A percentile compares a stretch with the other conserved stretches of the same genome.
phyloP scores from a whole-genome alignment of 1,284 basidiomycete genomes.

The Cryptococcus floricola region DNA sequence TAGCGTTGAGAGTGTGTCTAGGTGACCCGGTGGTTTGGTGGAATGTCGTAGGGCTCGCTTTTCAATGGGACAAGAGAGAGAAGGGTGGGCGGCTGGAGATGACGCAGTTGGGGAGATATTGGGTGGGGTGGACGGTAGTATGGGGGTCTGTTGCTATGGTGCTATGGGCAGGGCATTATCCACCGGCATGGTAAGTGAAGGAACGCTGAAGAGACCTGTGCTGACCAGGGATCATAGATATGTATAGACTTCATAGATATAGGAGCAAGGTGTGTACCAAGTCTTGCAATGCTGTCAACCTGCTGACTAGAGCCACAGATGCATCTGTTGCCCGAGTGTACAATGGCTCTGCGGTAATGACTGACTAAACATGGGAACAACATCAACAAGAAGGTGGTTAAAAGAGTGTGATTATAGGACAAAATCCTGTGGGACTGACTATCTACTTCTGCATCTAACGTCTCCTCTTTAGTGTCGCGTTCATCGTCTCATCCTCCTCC shows the following conservation, averaged over 20 bases:
- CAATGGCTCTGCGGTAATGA: not conserved
- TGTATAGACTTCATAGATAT: not conserved
- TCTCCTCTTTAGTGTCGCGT: not conserved
- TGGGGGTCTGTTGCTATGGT: constrained; percentile 73
- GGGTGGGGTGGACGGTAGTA: constrained; percentile 63
- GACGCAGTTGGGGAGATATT: constrained; percentile 9
- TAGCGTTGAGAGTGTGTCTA: constrained; percentile 73
- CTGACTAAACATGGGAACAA: not conserved
- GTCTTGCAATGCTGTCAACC: not conserved
- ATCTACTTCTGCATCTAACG: not conserved
- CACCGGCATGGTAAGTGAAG: constrained; percentile 67
- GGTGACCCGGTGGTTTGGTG: constrained; percentile 81
- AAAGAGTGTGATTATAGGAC: too few species aligned
- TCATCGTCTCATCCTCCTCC: not conserved
- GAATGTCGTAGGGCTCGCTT: constrained; percentile 66
- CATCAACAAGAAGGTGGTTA: not conserved
- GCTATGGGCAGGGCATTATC: constrained; percentile 80
- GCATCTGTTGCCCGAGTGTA: not conserved
- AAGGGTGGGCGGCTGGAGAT: constrained; percentile 38
- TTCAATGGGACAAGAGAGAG: constrained; percentile 34
- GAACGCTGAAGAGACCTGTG: not conserved
- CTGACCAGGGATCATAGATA: not conserved
- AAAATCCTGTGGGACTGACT: not conserved
- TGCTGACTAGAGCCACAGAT: too few species aligned
- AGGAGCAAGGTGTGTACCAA: too few species aligned